Conservation (phyloP, 768 basidiomycete species). For the Suillus sp. region DNA sequence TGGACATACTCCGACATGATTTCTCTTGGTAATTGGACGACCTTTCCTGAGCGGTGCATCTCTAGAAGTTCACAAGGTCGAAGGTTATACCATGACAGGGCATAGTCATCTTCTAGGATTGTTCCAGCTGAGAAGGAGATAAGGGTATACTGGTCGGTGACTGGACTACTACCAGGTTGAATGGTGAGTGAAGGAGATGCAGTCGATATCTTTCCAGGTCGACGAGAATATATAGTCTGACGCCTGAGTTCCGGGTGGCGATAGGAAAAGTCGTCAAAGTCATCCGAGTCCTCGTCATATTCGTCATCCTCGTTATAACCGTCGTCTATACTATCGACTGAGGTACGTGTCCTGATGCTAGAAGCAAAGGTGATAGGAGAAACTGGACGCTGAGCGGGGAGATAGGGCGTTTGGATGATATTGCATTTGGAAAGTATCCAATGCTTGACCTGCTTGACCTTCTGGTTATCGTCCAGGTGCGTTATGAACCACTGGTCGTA, state of each 20-base stretch:
- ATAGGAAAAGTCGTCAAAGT: constrained; percentile 19
- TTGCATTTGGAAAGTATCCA: constrained; percentile 63
- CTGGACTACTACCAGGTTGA: constrained; percentile 19
- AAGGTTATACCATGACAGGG: constrained; percentile 59
- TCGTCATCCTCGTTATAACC: constrained; percentile 39
- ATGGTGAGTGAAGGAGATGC: constrained; percentile 10
- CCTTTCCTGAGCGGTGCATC: constrained; percentile 49
- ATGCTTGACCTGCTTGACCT: constrained; percentile 62
- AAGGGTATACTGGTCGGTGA: constrained; percentile 48
- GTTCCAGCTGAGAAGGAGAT: constrained; percentile 71
- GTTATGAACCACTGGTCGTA: constrained; percentile 82
- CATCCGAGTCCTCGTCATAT: constrained; percentile 29
- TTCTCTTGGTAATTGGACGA: constrained; percentile 47
- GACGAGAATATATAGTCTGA: constrained; percentile 15
- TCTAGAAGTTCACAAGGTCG: constrained; percentile 70
- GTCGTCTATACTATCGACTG: constrained; percentile 29
- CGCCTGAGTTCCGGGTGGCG: constrained; percentile 10
- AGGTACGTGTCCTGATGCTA: constrained; percentile 17
- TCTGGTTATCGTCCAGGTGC: constrained; percentile 61
- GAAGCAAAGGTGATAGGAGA: constrained; percentile 73
- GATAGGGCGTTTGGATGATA: constrained; percentile 34
- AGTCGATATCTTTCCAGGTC: constrained; percentile 15
- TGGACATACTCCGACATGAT: constrained; percentile 46
- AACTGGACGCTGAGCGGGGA: constrained; percentile 44
- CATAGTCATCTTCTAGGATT: constrained; percentile 66